These are phyloP conservation scores for Entomortierella parvispora DNA, from an alignment of 192 early-diverging fungal species.

Conservation along the genomic window DNA sequence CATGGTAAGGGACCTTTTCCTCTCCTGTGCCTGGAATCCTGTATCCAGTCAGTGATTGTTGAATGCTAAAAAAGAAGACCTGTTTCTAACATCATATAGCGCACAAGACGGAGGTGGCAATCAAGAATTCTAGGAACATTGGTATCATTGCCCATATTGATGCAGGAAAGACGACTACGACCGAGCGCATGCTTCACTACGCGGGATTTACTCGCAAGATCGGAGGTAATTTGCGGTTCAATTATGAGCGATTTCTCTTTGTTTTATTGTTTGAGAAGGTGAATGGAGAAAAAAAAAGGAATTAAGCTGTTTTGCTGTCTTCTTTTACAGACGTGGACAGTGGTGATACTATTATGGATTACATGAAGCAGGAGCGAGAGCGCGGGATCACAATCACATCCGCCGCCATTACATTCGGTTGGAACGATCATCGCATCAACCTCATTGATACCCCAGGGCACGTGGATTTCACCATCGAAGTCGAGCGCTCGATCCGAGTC, in stretches of 20 bases:
- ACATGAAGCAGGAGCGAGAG: slow-evolving; percentile 86
- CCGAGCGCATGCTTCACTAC: slow-evolving; percentile 98
- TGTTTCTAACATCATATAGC: too few species aligned
- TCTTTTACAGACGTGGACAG: slow-evolving; percentile 83
- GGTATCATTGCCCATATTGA: slow-evolving; percentile 98
- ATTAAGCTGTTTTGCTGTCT: too few species aligned
- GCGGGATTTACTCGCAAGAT: slow-evolving; percentile 89
- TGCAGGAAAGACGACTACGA: slow-evolving; percentile 95
- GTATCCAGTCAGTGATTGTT: too few species aligned
- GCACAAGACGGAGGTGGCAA: slow-evolving; percentile 42
- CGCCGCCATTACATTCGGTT: slow-evolving; percentile 90
- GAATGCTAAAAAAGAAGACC: too few species aligned
- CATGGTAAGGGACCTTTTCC: slow-evolving; percentile 18
- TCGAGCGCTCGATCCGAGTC: slow-evolving; percentile 89
- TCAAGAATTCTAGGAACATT: slow-evolving; percentile 77
- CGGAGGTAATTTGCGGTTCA: too few species aligned
- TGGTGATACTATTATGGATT: slow-evolving; percentile 96
- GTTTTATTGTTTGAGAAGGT: too few species aligned
- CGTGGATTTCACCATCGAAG: slow-evolving; percentile 96
- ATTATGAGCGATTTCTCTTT: slow-evolving; percentile 33
- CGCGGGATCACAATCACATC: slow-evolving; percentile 95
- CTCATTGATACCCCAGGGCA: slow-evolving; percentile 97
- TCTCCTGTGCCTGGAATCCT: too few species aligned
- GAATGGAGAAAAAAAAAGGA: too few species aligned
- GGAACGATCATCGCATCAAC: slow-evolving; percentile 81